Evolutionary conservation across 2,329 filamentous ascomycete species (phyloP).

Genomic region (Botrytis pseudocinerea): DNA sequence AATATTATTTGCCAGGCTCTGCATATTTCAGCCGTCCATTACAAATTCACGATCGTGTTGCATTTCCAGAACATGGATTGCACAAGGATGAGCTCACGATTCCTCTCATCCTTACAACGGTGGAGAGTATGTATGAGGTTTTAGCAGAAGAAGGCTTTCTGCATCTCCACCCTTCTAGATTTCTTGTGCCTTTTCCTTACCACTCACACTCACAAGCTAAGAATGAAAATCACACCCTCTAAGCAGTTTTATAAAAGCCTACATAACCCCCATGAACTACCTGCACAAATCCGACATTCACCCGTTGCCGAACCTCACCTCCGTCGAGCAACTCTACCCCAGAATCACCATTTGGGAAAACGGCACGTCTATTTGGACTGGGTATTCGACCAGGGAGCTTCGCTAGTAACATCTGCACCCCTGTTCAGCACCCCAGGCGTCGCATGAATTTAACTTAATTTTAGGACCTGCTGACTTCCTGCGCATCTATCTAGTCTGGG

Average conservation of each 20-base stretch:
- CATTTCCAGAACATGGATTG: neutral
- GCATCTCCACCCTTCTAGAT: neutral
- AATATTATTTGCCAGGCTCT: neutral
- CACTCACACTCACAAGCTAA: neutral
- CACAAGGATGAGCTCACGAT: neutral
- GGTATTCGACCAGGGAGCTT: neutral
- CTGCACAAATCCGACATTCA: neutral
- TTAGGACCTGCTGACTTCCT: conserved; percentile 5
- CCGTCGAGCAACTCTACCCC: neutral
- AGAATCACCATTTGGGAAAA: conserved; percentile 1
- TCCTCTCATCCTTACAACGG: neutral
- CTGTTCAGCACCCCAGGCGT: neutral
- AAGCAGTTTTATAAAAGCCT: neutral
- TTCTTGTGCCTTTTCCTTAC: neutral
- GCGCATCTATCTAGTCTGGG: neutral
- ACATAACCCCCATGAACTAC: neutral
- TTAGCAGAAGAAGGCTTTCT: neutral
- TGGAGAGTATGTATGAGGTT: neutral
- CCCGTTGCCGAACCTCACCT: neutral
- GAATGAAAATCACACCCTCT: neutral
- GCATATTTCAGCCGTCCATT: neutral
- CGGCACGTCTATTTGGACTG: neutral
- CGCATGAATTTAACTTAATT: conserved; percentile 4
- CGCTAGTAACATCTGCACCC: neutral
- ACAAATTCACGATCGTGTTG: neutral